Evolutionary conservation across 305 asterid species (phyloP).

Genomic region (Solanum hybrid): DNA sequence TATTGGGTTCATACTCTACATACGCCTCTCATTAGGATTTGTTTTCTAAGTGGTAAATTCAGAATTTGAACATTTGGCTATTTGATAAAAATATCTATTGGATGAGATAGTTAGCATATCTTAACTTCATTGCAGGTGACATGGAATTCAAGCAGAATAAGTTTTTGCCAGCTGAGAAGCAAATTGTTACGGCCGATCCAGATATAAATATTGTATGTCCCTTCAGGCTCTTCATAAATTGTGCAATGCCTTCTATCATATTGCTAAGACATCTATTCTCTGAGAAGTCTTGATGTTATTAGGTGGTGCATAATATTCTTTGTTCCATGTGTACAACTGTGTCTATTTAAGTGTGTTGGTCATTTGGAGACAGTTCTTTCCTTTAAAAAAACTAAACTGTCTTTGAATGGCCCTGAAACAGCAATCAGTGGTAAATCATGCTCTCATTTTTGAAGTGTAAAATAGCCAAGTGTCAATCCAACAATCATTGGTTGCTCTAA

Average conservation of each 20-base stretch:
- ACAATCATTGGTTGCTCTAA: not conserved
- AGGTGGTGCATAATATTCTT: not conserved
- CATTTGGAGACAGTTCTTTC: not conserved
- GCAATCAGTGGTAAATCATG: not conserved
- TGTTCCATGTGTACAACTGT: not conserved
- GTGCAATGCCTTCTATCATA: not conserved
- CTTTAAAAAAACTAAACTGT: not conserved
- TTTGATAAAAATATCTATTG: not conserved
- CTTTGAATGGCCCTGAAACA: not conserved
- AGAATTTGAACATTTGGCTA: not conserved
- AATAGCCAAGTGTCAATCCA: not conserved
- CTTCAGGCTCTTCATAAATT: not conserved
- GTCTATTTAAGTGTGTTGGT: not conserved
- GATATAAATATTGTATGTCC: conserved; percentile 67
- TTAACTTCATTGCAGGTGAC: conserved; percentile 56
- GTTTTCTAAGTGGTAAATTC: not conserved
- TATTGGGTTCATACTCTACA: not conserved
- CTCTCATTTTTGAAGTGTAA: not conserved
- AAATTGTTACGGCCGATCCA: conserved; percentile 84
- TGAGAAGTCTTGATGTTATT: not conserved
- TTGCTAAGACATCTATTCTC: not conserved
- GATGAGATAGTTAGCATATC: not conserved
- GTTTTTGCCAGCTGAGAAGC: conserved; percentile 80
- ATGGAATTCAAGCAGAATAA: conserved; percentile 99
- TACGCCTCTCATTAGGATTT: not conserved